phyloP scores from a whole-genome alignment of 805 yeast genomes.

The Jamesozyma spencerorum region DNA sequence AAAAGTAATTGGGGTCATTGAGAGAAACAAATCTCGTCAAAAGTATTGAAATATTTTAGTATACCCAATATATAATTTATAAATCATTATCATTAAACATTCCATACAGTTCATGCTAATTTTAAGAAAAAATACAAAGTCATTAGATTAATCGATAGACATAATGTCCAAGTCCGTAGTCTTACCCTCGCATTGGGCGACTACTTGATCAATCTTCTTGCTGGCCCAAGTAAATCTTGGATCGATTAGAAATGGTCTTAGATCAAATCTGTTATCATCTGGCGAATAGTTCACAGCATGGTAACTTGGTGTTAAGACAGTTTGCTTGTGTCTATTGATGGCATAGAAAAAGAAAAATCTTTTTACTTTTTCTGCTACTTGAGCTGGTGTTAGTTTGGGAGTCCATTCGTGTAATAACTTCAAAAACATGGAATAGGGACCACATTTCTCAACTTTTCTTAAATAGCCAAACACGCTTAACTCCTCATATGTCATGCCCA shows the following conservation, averaged over 20 bases:
- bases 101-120: too few relatives aligned
- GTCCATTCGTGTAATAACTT: constrained; percentile 90
- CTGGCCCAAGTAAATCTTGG: constrained; percentile 88
- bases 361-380: constrained; percentile 88
- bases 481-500: constrained; percentile 98
- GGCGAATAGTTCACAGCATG: constrained; percentile 98
- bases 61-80: not conserved
- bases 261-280: constrained; percentile 92
- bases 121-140: not conserved
- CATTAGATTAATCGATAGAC: constrained; percentile 21
- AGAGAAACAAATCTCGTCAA: not conserved
- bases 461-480: constrained; percentile 82
- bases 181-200: constrained; percentile 44
- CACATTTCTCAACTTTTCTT: constrained; percentile 88
- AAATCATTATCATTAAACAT: too few relatives aligned
- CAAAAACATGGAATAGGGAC: constrained; percentile 91
- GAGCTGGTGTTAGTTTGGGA: constrained; percentile 68
- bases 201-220: constrained; percentile 75
- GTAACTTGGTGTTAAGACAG: constrained; percentile 93
- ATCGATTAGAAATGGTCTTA: constrained; percentile 89
- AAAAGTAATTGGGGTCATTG: constrained; percentile 33
- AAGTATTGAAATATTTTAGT: not conserved
- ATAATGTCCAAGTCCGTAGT: constrained; percentile 19
- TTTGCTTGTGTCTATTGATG: constrained; percentile 92
- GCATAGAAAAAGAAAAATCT: constrained; percentile 89